Evolutionary conservation across 2,329 filamentous ascomycete genomes (phyloP), one percentile per base, ranked within the genome.

Genomic region (Fusarium sp.): DNA sequence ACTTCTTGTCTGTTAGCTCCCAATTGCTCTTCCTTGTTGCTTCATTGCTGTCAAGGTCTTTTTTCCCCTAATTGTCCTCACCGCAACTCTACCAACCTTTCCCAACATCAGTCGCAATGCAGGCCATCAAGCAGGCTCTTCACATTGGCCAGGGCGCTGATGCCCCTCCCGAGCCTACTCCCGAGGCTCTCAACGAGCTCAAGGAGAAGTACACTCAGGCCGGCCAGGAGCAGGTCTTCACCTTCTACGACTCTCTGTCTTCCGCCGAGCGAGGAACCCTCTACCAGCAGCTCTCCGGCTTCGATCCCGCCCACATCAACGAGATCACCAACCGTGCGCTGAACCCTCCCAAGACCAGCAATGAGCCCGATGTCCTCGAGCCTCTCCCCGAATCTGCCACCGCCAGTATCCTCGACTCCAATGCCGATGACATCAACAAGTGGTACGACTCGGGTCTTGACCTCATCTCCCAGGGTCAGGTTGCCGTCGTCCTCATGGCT

Each of bases 401-500:
- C 57, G 97, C 95, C 61, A 98, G 95, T 68, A 94, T 98, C 78
- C 91, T 98, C 82, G 96, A 98, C 85, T 97, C 95, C 70, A 90
- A 93, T 78, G 83, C 91, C 60, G 90, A 91, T 68, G 92, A 97
- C 81, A 89, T 98, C 72, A 87, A 94, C 77, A 90, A 89, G 83
- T 99, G 96, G 95, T 97, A 98, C 84, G 86, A 93, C 72, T 87
- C 92, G 11, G 94, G 94, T 65, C 87, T 98, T 33, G 96, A 95
- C 81, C 93, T 96, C 42, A 89, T 97, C 68, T 87, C 91, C 58
- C 88, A 94, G 82, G 92, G 94, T 81, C 91, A 94, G 82, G 89
- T 97, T 42, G 88, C 91, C 35, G 97, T 99, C 20, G 95, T 99
- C 61, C 90, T 99, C 80, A 97, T 99, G 94, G 97, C 97, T 68